phyloP scores from a whole-genome alignment of 1,284 basidiomycete species.

The Naganishia sp. region DNA sequence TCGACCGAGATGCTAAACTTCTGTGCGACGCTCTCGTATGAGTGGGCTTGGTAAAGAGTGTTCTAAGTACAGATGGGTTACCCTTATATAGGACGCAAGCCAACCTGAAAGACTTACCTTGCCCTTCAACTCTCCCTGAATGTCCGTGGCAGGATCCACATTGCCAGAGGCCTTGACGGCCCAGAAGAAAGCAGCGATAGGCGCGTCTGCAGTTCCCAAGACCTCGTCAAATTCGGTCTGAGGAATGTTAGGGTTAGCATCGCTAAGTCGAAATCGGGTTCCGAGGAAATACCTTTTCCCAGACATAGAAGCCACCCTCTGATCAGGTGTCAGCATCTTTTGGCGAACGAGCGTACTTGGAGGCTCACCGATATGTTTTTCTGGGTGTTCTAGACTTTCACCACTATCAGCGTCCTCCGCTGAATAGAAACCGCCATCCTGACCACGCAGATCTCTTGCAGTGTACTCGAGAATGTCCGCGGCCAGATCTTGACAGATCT shows the following conservation, averaged over 20 bases:
- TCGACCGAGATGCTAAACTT: conserved; percentile 38
- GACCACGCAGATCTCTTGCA: conserved; percentile 49
- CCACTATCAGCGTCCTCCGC: conserved; percentile 58
- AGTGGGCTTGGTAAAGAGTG: conserved; percentile 41
- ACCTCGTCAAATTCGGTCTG: conserved; percentile 51
- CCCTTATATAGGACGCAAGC: background rate
- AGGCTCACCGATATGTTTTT: conserved; percentile 41
- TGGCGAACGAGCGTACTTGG: background rate
- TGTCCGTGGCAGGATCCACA: conserved; percentile 55
- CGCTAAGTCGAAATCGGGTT: background rate
- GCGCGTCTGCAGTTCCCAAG: conserved; percentile 44
- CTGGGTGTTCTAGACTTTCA: conserved; percentile 42
- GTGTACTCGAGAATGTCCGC: conserved; percentile 54
- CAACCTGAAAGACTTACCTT: conserved; percentile 36
- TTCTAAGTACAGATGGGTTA: conserved; percentile 37
- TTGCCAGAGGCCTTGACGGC: conserved; percentile 54
- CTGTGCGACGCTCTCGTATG: conserved; percentile 33
- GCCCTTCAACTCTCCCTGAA: conserved; percentile 54
- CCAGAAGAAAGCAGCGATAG: conserved; percentile 51
- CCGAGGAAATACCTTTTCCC: conserved; percentile 38
- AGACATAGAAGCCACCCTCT: conserved; percentile 59
- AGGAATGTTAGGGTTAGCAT: conserved; percentile 23
- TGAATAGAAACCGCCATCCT: conserved; percentile 54
- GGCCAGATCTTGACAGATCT: conserved; percentile 42
- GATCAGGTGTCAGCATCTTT: conserved; percentile 35